A percentile compares a stretch with the other conserved stretches of the same genome.
Evolutionary conservation across 371 early-diverging fungal genomes (phyloP).

Genomic region (Circinella minor): DNA sequence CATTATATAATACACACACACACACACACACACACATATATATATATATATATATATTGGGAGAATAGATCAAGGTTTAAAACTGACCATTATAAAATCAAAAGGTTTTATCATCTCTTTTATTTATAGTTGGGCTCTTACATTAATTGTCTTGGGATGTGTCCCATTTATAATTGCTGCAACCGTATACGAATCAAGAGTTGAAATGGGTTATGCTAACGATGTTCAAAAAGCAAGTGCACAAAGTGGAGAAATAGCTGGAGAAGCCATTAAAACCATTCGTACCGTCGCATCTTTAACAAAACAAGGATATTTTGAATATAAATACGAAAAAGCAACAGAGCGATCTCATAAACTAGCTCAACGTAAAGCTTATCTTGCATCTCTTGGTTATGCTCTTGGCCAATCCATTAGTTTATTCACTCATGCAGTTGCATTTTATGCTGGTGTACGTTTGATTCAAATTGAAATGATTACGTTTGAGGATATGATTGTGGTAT

Average conservation of each 20-base stretch:
- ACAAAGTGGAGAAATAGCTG: conserved; percentile 72
- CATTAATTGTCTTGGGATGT: conserved; percentile 58
- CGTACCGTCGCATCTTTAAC: conserved; percentile 86
- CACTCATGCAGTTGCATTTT: conserved; percentile 64
- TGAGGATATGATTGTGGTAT: conserved; percentile 59
- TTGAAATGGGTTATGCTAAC: conserved; percentile 57
- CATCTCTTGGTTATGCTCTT: conserved; percentile 72
- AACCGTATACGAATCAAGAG: conserved; percentile 39
- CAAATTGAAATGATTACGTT: conserved; percentile 36
- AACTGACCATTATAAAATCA: neutral
- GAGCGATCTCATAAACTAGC: conserved; percentile 69
- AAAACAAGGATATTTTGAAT: conserved; percentile 73
- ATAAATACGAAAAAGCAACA: conserved; percentile 60
- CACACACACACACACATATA: too few relatives aligned
- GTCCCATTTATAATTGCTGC: conserved; percentile 57
- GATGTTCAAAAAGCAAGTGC: conserved; percentile 70
- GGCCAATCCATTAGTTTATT: conserved; percentile 69
- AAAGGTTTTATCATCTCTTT: conserved; percentile 55
- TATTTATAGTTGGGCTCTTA: conserved; percentile 58
- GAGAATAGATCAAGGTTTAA: neutral
- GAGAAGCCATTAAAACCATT: conserved; percentile 86
- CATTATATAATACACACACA: too few relatives aligned
- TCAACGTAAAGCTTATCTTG: conserved; percentile 55
- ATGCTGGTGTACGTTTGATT: conserved; percentile 58
- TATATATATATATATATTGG: conserved; percentile 36